Evolutionary conservation across 108 stramenopile species (phyloP), one percentile per base, ranked within the genome.

Genomic region (Discostella stelligeroides): DNA sequence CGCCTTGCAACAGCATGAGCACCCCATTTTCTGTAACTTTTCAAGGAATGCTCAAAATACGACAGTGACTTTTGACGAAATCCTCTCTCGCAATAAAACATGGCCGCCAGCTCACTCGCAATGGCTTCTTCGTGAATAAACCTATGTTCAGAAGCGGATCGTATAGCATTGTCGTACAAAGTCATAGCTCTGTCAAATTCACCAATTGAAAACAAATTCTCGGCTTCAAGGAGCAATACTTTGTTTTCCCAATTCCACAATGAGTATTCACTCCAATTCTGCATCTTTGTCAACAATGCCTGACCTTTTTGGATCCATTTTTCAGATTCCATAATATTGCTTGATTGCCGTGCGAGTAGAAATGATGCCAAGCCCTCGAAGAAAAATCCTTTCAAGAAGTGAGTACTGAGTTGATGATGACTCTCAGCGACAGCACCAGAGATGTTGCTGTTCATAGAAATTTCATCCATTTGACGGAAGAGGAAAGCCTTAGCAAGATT

Each of bases 161-260:
- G 15, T 34, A 58, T 8, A 7, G 57, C 57, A 40, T 10, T 40
- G 8, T 58, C 39, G 34, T 58, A 58, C n/a, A 17, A 40, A 6
- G 30, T 11, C 6, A 17, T 15, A 37, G 61, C 61, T 17, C 4
- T 38, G 11, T 47, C 42, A 25, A 23, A 23, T 23, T 62, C 20
- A 23, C 61, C 61, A 21, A 25, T 17, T 3, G 46, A 28, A 21
- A 10, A 39, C 63, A 64, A 50, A 8, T 49, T 64, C 18, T 64
- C 63, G 28, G 63, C 63, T 34, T 46, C 30, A 3, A 64, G 63
- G 3, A 49, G 30, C 30, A 50, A 34, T 13, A 14, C 3, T 48
- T 64, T 64, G 48, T 50, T 64, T 29, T 64, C 47, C 23, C 42
- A 64, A 34, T 64, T 64, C 63, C 63, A 64, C 20, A 34, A 7